Evolutionary conservation across 2,329 filamentous ascomycete genomes (phyloP), one percentile per base, ranked within the genome.

Genomic region (Phialocephala sp.): DNA sequence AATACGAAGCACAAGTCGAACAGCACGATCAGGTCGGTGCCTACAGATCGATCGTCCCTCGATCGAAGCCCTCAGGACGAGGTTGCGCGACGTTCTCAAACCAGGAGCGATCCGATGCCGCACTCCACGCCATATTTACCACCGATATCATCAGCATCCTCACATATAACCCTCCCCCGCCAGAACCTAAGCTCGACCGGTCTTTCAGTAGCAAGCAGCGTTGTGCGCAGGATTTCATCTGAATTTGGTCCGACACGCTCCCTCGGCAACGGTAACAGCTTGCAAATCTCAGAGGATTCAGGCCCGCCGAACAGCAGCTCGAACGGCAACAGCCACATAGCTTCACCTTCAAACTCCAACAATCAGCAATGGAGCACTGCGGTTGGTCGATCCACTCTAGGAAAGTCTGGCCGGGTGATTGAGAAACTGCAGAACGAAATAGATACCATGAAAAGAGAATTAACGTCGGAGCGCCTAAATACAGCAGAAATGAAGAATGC

Each of bases 391-490:
- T 89, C 89, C 8, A 88, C 87, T 2, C 79, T 90, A 2, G 90
- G 90, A 52, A 93, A 93, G 80, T 92, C 89, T 11, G 90, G 90
- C 9, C 84, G 90, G 39, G 90, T 93, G 60, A 94, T 95, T 77
- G 92, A 95, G 79, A 87, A 88, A 74, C 84, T 95, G 62, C 91
- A 93, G 75, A 89, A 89, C 61, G 91, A 94, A 75, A 93, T 93
- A 71, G 91, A 94, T 74, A 85, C 88, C 47, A 81, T 94, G 55
- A 91, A 91, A 72, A 85, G 91, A 60, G 91, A 94, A 69, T 82
- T 91, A 64, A 83, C 89, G 72, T 85, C 90, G 64, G 89, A 91
- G 77, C 82, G 83, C 22, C 76, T 90, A 62, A 84, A 84, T 55
- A 84, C 89, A 54, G 90, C 93, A 65, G 91, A 93, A 73, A 84